Evolutionary conservation across 2,329 filamentous ascomycete species (phyloP).

Genomic region (Fusarium albosuccineum): DNA sequence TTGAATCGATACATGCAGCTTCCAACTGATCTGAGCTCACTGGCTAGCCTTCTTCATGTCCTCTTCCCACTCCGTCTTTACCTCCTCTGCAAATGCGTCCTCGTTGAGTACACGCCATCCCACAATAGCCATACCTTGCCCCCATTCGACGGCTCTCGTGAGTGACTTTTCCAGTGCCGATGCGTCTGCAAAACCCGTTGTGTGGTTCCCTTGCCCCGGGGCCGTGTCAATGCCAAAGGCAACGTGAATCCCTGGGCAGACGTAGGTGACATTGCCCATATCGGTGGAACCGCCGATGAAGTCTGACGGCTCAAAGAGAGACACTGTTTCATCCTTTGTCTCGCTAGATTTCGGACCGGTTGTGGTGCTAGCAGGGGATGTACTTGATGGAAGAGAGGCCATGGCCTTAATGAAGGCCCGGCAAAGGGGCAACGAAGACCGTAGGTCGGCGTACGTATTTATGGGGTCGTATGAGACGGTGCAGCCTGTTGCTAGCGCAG

Average conservation of each 20-base stretch:
- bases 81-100: conserved; percentile 1
- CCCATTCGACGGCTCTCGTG: conserved; percentile 1
- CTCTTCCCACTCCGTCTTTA: not conserved
- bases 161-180: conserved; percentile 2
- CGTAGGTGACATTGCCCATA: conserved; percentile 19
- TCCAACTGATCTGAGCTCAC: not conserved
- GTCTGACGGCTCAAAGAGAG: not conserved
- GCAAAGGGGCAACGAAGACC: conserved; percentile 1
- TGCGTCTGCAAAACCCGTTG: conserved; percentile 7
- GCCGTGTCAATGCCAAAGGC: conserved; percentile 14
- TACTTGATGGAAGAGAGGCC: not conserved
- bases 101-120: conserved; percentile 14
- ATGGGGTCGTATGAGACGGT: conserved; percentile 4
- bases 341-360: not conserved
- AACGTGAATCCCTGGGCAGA: conserved; percentile 6
- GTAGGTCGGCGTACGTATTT: conserved; percentile 11
- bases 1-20: not conserved
- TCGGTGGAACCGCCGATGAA: conserved; percentile 15
- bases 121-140: conserved; percentile 16
- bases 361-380: not conserved
- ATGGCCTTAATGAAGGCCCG: not conserved
- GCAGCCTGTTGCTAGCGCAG: conserved; percentile 21
- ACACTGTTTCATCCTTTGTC: not conserved
- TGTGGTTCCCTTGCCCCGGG: conserved; percentile 17
- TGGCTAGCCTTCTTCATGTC: not conserved